phyloP scores from a whole-genome alignment of 768 basidiomycete genomes.

The Mycena belliarum region DNA sequence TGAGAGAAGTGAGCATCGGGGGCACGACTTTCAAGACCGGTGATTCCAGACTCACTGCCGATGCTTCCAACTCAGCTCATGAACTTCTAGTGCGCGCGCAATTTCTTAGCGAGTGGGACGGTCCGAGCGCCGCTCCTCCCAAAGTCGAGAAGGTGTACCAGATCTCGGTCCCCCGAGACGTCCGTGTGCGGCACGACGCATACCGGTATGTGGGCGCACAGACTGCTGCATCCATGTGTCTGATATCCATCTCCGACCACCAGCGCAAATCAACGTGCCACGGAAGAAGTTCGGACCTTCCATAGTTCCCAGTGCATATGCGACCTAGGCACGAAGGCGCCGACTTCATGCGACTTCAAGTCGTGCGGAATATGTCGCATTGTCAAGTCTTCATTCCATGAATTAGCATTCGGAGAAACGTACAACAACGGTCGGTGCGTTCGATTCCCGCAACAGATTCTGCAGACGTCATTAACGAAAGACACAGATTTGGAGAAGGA shows the following conservation, averaged over 20 bases:
- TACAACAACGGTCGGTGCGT: constrained; percentile 58
- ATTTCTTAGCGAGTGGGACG: constrained; percentile 60
- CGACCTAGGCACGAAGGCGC: constrained; percentile 59
- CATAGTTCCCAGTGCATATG: constrained; percentile 70
- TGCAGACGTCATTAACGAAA: constrained; percentile 8
- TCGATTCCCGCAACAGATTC: background rate
- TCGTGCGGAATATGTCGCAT: constrained; percentile 69
- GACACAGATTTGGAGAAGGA: constrained; percentile 56
- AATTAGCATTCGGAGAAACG: constrained; percentile 56
- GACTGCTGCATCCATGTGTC: background rate
- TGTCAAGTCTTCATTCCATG: constrained; percentile 56
- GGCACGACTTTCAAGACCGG: constrained; percentile 53
- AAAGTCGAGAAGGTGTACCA: constrained; percentile 60
- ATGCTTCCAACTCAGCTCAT: background rate
- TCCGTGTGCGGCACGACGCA: constrained; percentile 45
- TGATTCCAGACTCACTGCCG: constrained; percentile 32
- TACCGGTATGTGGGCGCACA: constrained; percentile 42
- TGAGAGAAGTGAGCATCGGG: constrained; percentile 50
- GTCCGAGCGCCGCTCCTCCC: constrained; percentile 33
- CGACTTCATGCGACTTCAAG: constrained; percentile 52
- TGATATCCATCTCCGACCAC: constrained; percentile 18
- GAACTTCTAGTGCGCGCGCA: constrained; percentile 40
- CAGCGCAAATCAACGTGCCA: constrained; percentile 38
- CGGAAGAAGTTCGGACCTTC: constrained; percentile 57
- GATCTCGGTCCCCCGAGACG: constrained; percentile 43